Evolutionary conservation across 1,284 basidiomycete genomes (phyloP).

Genomic region (Mycosarcoma maydis): DNA sequence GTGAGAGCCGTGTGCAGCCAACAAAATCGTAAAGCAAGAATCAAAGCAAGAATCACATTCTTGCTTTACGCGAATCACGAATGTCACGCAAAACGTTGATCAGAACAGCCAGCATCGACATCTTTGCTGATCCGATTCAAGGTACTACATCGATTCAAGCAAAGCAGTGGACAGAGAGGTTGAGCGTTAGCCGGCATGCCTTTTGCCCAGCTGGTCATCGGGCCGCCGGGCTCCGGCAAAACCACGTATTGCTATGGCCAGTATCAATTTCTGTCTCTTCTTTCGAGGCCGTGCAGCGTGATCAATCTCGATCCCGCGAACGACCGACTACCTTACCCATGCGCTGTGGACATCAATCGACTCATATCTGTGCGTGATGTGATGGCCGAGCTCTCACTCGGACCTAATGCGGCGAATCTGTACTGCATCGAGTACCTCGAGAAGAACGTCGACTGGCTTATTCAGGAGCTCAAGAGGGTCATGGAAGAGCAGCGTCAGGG

Average conservation of each 20-base stretch:
- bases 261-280: conserved; percentile 79
- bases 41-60: neutral
- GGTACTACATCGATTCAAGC: neutral
- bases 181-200: conserved; percentile 29
- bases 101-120: neutral
- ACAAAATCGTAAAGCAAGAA: no score
- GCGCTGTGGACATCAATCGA: conserved; percentile 83
- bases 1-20: no score
- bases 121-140: no score
- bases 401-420: conserved; percentile 95
- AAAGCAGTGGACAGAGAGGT: neutral
- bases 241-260: conserved; percentile 60
- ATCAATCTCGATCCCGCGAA: conserved; percentile 98
- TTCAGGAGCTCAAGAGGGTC: conserved; percentile 71
- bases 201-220: conserved; percentile 57
- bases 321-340: conserved; percentile 87
- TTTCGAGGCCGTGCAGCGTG: conserved; percentile 84
- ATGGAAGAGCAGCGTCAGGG: conserved; percentile 46
- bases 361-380: conserved; percentile 88
- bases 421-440: conserved; percentile 99
- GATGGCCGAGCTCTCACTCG: conserved; percentile 85
- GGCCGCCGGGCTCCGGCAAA: conserved; percentile 62
- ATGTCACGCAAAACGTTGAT: no score
- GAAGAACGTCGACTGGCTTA: conserved; percentile 93
- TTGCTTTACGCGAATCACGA: no score